phyloP scores from a whole-genome alignment of 345 rosid species.

The Sapria himalayana region DNA sequence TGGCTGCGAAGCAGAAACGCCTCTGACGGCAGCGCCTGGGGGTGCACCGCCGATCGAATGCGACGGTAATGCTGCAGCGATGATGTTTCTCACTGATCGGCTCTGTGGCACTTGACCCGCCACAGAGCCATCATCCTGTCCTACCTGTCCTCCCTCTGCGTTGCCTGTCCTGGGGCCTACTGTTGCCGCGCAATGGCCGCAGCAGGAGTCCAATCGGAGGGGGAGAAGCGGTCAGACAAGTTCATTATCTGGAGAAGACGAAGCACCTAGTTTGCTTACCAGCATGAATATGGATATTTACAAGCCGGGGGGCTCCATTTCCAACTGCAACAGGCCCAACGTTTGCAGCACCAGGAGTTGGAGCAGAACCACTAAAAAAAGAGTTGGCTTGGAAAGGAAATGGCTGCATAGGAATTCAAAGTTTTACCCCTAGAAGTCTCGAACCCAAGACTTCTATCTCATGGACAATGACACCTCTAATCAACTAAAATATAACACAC shows the following conservation, averaged over 20 bases:
- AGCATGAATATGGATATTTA: constrained; percentile 91
- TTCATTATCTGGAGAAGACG: no score
- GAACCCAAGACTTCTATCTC: no score
- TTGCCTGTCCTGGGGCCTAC: constrained; percentile 27
- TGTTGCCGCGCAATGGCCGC: constrained; percentile 27
- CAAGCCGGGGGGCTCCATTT: constrained; percentile 42
- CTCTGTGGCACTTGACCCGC: constrained; percentile 19
- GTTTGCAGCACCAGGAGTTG: constrained; percentile 25
- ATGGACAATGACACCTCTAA: no score
- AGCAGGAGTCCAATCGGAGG: no score
- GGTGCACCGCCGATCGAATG: constrained; percentile 15
- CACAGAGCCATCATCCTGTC: constrained; percentile 14
- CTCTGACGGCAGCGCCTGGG: constrained; percentile 15
- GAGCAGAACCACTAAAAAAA: constrained; percentile 37
- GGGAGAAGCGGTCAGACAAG: no score
- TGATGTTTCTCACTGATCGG: constrained; percentile 25
- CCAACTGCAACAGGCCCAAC: constrained; percentile 43
- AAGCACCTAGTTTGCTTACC: constrained; percentile 60
- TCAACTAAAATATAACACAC: no score
- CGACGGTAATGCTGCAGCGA: constrained; percentile 27
- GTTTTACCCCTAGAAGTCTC: no score
- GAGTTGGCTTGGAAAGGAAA: constrained; percentile 66
- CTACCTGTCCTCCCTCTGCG: constrained; percentile 34
- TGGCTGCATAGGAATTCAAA: constrained; percentile 36
- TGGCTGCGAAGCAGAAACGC: constrained; percentile 18